phyloP scores from a whole-genome alignment of 2,329 filamentous ascomycete species.

The Verticillium zaregamsianum region DNA sequence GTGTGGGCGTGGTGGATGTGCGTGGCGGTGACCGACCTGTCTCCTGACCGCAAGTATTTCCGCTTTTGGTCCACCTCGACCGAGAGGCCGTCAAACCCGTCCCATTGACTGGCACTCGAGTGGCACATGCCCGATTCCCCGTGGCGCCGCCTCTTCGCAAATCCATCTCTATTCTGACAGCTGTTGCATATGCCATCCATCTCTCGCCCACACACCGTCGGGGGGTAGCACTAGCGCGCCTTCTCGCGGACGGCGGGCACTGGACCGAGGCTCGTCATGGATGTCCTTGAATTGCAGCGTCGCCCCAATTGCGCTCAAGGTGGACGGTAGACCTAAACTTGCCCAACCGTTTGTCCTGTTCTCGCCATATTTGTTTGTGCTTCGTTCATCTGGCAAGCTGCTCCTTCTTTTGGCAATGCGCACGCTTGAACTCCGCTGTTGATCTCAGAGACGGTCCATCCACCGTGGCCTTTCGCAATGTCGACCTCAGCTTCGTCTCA shows the following conservation, averaged over 20 bases:
- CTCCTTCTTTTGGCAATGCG: too few relatives aligned
- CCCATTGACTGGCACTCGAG: background rate
- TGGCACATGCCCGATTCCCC: too few relatives aligned
- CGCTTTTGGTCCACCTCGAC: background rate
- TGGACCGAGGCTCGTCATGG: background rate
- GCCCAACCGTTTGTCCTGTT: background rate
- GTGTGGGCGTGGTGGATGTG: too few relatives aligned
- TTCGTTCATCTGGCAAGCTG: background rate
- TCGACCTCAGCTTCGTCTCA: slow-evolving; percentile 8
- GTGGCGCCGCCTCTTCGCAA: background rate
- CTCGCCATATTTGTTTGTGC: background rate
- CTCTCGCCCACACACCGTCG: background rate
- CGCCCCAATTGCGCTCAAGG: background rate
- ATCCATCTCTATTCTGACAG: background rate
- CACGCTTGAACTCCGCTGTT: too few relatives aligned
- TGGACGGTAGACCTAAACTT: background rate
- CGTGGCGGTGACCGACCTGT: background rate
- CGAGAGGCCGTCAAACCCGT: background rate
- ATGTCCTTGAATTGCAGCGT: background rate
- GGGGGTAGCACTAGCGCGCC: background rate
- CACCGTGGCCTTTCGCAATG: background rate
- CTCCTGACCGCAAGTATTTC: background rate
- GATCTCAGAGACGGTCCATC: background rate
- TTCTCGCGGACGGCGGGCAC: background rate
- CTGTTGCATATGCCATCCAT: background rate